phyloP scores from a whole-genome alignment of 768 basidiomycete species.

The Brasilioporus rufonigricans region DNA sequence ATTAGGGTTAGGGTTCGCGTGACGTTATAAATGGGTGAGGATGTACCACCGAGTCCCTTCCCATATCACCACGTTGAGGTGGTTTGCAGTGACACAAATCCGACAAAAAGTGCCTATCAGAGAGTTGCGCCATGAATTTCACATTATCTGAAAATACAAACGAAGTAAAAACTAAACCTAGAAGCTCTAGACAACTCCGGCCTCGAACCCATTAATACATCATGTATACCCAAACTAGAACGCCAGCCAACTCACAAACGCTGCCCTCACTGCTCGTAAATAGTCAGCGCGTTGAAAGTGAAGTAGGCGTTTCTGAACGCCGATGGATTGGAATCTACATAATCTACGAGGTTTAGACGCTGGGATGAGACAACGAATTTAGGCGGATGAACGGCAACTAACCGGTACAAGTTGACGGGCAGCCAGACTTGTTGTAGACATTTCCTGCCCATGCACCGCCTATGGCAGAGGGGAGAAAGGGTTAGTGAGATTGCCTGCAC shows the following conservation, averaged over 20 bases:
- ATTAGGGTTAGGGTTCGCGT: too few relatives aligned
- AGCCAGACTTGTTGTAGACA: slow-evolving; percentile 19
- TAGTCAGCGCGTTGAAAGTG: slow-evolving; percentile 35
- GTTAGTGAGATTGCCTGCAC: neutral
- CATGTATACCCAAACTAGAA: neutral
- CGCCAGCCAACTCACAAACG: neutral
- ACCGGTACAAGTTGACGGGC: slow-evolving; percentile 30
- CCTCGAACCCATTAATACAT: too few relatives aligned
- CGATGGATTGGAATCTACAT: slow-evolving; percentile 36
- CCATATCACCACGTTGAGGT: too few relatives aligned
- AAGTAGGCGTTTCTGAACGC: slow-evolving; percentile 43
- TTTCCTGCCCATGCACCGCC: slow-evolving; percentile 31
- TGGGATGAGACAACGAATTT: neutral
- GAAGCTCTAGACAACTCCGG: too few relatives aligned
- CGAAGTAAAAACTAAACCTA: too few relatives aligned
- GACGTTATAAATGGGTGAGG: too few relatives aligned
- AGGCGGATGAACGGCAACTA: neutral
- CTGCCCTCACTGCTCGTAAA: slow-evolving; percentile 30
- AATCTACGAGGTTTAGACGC: slow-evolving; percentile 18
- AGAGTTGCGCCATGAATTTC: too few relatives aligned
- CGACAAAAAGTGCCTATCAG: too few relatives aligned
- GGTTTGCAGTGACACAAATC: too few relatives aligned
- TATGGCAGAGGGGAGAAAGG: neutral
- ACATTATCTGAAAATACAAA: too few relatives aligned
- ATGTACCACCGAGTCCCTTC: too few relatives aligned